phyloP scores from a whole-genome alignment of 345 rosid species.

The Melaleuca quinquenervia region DNA sequence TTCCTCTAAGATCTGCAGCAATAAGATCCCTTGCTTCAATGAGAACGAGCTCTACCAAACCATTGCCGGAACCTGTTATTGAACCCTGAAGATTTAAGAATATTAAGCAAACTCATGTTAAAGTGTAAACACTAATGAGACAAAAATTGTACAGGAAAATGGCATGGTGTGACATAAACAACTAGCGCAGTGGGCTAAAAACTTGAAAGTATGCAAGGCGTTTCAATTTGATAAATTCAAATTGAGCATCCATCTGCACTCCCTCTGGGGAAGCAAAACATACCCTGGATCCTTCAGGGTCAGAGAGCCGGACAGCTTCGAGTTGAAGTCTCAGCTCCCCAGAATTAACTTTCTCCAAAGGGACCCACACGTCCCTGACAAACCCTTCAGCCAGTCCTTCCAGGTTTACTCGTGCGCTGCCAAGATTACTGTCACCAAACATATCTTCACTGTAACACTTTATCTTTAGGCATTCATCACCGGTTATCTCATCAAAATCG shows the following conservation, averaged over 20 bases:
- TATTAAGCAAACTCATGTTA: not conserved
- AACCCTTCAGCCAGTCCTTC: constrained; percentile 75
- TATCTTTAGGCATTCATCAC: constrained; percentile 66
- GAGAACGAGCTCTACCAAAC: constrained; percentile 83
- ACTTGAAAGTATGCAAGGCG: not conserved
- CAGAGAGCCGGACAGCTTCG: constrained; percentile 51
- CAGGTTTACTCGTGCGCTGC: constrained; percentile 76
- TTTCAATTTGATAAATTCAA: not conserved
- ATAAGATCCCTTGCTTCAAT: constrained; percentile 80
- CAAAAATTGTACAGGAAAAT: not conserved
- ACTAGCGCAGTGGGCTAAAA: not conserved
- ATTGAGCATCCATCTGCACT: not conserved
- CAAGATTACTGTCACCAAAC: constrained; percentile 75
- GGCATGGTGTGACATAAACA: not conserved
- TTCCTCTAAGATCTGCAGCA: constrained; percentile 95
- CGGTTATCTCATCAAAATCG: constrained; percentile 82
- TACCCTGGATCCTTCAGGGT: constrained; percentile 56
- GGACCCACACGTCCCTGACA: constrained; percentile 70
- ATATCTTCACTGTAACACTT: constrained; percentile 65
- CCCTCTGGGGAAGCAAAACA: not conserved
- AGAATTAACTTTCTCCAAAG: constrained; percentile 80
- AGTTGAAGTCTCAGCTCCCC: constrained; percentile 87
- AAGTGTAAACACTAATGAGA: not conserved
- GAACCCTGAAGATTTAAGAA: constrained; percentile 32
- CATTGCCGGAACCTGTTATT: constrained; percentile 30